Percentiles rank a stretch among this genome's conserved stretches.
phyloP scores from a whole-genome alignment of 495 filamentous ascomycete genomes.

The Penicillium simplicissimum region DNA sequence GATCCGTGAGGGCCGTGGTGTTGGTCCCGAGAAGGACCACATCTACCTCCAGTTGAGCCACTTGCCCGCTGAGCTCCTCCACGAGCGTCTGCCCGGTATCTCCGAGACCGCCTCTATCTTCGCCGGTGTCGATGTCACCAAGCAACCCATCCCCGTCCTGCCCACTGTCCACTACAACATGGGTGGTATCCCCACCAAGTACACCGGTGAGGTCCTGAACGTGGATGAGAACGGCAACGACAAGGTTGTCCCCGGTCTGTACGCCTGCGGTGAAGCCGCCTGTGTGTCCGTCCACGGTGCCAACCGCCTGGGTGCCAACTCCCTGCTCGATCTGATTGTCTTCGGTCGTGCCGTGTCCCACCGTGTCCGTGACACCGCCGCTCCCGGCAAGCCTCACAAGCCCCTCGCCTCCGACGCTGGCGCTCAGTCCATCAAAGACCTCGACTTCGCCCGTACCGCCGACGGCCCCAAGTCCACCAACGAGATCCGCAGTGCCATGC shows the following conservation, averaged over 20 bases:
- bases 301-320: constrained; percentile 97
- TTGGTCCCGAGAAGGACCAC: constrained; percentile 94
- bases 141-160: constrained; percentile 94
- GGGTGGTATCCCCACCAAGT: constrained; percentile 97
- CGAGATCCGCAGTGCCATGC: constrained; percentile 89
- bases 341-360: constrained; percentile 96
- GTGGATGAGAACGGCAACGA: constrained; percentile 81
- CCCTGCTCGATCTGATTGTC: constrained; percentile 93
- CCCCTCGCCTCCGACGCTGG: constrained; percentile 79
- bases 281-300: constrained; percentile 97
- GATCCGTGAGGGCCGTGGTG: constrained; percentile 94
- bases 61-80: constrained; percentile 83
- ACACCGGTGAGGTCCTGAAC: constrained; percentile 92
- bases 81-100: constrained; percentile 96
- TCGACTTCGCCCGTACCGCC: constrained; percentile 82
- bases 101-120: constrained; percentile 97
- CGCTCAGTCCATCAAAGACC: constrained; percentile 78
- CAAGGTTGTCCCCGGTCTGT: constrained; percentile 91
- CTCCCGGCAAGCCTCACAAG: constrained; percentile 73
- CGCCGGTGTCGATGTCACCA: constrained; percentile 91
- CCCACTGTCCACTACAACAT: constrained; percentile 99
- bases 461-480: constrained; percentile 81
- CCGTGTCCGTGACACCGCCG: constrained; percentile 88
- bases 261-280: constrained; percentile 94
- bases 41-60: constrained; percentile 96